These are phyloP conservation scores for Saksenaea vasiformis DNA, from an alignment of 371 early-diverging fungal genomes.

Conservation along the genomic window DNA sequence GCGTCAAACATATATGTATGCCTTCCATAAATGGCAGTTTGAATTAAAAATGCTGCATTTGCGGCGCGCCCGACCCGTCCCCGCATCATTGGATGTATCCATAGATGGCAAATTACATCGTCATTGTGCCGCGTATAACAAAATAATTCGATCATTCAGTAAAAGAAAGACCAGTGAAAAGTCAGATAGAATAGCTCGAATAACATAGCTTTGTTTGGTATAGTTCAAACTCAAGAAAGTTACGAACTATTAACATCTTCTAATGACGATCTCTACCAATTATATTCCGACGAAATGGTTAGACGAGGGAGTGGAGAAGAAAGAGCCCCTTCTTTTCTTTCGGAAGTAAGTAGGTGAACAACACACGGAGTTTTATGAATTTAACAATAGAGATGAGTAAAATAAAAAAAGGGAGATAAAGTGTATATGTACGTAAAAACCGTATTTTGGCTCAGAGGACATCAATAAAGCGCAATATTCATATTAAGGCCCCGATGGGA, in stretches of 20 bases:
- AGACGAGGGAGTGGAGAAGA: not conserved
- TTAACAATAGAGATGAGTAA: not conserved
- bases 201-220: too few species aligned
- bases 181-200: too few species aligned
- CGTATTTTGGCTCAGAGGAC: constrained; percentile 1
- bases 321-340: not conserved
- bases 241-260: too few species aligned
- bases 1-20: too few species aligned
- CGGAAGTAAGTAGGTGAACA: not conserved
- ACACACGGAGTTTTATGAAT: not conserved
- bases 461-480: constrained; percentile 7
- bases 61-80: constrained; percentile 8
- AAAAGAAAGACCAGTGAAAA: not conserved
- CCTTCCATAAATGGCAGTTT: too few species aligned
- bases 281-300: not conserved
- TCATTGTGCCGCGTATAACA: not conserved
- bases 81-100: not conserved
- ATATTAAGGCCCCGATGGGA: constrained; percentile 4
- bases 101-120: not conserved
- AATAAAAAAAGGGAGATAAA: not conserved
- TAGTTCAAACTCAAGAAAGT: too few species aligned
- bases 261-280: not conserved
- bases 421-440: not conserved
- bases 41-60: constrained; percentile 2
- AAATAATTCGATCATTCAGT: not conserved